phyloP scores from a whole-genome alignment of 1,139 yeast genomes.

The Pichia kudriavzevii region DNA sequence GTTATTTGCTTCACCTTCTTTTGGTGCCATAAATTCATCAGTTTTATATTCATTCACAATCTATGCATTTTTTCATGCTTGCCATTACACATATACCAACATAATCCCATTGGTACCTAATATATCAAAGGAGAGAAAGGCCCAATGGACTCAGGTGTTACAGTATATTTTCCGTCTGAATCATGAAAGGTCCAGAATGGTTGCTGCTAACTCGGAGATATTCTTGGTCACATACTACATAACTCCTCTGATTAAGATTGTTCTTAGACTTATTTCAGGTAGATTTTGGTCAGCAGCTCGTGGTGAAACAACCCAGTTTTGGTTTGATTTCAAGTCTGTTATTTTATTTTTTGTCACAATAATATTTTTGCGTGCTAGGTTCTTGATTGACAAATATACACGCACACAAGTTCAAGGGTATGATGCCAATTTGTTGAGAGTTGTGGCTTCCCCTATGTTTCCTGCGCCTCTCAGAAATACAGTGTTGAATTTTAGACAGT shows the following conservation, averaged over 20 bases:
- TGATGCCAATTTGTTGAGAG: slow-evolving; percentile 31
- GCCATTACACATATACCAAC: slow-evolving; percentile 39
- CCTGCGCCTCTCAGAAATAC: slow-evolving; percentile 15
- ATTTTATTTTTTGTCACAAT: slow-evolving; percentile 30
- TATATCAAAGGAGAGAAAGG: slow-evolving; percentile 12
- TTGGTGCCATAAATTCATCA: slow-evolving; percentile 21
- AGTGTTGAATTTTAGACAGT: slow-evolving; percentile 12
- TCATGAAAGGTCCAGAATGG: slow-evolving; percentile 39
- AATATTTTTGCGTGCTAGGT: slow-evolving; percentile 41
- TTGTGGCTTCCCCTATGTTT: slow-evolving; percentile 27
- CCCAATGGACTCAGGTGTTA: slow-evolving; percentile 21
- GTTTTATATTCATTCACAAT: slow-evolving; percentile 44
- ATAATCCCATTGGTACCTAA: slow-evolving; percentile 29
- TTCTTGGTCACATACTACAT: slow-evolving; percentile 25
- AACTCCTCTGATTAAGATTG: slow-evolving; percentile 20
- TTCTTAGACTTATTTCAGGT: slow-evolving; percentile 19
- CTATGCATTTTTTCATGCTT: slow-evolving; percentile 51
- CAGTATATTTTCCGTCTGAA: slow-evolving; percentile 33
- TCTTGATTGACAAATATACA: slow-evolving; percentile 36
- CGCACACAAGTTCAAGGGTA: slow-evolving; percentile 34
- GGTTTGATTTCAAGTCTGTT: slow-evolving; percentile 21
- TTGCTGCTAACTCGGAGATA: slow-evolving; percentile 44
- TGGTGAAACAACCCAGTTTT: slow-evolving; percentile 12
- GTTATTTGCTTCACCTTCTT: slow-evolving; percentile 17
- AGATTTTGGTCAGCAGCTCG: slow-evolving; percentile 22